Conservation (phyloP, 768 basidiomycete genomes). For the Cystofilobasidium capitatum region DNA sequence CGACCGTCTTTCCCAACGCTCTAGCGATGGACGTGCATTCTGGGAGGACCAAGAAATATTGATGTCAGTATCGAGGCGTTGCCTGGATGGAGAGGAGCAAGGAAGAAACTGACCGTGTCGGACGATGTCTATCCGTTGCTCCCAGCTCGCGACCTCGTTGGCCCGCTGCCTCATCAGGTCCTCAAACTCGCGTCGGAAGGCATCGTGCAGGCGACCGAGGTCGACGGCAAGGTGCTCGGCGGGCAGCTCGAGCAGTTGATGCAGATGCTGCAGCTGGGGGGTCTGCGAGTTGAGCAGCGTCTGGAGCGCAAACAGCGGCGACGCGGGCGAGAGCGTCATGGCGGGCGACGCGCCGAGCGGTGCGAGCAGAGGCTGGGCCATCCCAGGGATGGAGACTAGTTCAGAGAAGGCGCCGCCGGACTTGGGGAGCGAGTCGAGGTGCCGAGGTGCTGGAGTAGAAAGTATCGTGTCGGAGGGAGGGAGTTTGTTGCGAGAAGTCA, state of each 20-base stretch:
- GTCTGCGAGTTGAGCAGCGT: constrained; percentile 71
- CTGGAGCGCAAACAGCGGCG: constrained; percentile 65
- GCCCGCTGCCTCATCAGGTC: constrained; percentile 57
- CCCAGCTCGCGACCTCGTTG: constrained; percentile 68
- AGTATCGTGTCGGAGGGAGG: no score
- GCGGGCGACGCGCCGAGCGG: not conserved
- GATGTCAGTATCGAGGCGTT: not conserved
- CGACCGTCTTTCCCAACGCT: constrained; percentile 58
- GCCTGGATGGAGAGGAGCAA: not conserved
- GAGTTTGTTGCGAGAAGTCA: no score
- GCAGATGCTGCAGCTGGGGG: constrained; percentile 67
- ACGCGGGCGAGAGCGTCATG: not conserved
- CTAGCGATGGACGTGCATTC: constrained; percentile 57
- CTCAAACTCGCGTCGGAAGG: constrained; percentile 67
- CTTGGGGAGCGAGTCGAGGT: no score
- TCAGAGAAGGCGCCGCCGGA: no score
- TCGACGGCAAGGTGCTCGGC: constrained; percentile 71
- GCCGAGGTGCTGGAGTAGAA: no score
- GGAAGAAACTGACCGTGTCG: constrained; percentile 53
- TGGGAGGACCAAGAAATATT: constrained; percentile 42
- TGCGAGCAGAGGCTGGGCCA: no score
- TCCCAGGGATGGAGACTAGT: no score
- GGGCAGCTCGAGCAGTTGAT: constrained; percentile 74
- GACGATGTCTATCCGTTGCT: constrained; percentile 52
- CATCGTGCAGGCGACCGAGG: constrained; percentile 58